Conservation (phyloP, 2,329 filamentous ascomycete species). For the Sclerotinia minor region DNA sequence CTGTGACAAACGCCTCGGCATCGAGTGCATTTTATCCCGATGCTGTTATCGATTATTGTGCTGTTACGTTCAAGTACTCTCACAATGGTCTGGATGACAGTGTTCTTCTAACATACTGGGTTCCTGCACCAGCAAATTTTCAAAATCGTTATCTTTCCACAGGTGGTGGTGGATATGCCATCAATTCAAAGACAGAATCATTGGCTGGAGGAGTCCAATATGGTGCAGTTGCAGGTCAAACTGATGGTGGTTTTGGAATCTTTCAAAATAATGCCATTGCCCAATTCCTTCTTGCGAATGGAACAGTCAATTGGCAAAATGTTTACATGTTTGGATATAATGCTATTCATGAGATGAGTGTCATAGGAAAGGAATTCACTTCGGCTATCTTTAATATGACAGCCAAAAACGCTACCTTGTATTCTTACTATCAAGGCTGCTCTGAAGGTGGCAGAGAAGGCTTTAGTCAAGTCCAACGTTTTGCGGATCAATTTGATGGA, state of each 20-base stretch:
- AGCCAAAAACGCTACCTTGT: conserved; percentile 26
- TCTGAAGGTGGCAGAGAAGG: conserved; percentile 49
- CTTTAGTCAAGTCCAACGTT: conserved; percentile 48
- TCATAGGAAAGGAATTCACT: conserved; percentile 48
- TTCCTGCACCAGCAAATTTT: conserved; percentile 47
- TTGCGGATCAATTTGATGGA: conserved; percentile 47
- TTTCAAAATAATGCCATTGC: conserved; percentile 46
- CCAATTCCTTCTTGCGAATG: conserved; percentile 45
- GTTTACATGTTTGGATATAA: conserved; percentile 46
- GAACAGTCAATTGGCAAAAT: conserved; percentile 36
- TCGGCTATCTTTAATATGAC: conserved; percentile 45
- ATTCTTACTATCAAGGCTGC: conserved; percentile 25
- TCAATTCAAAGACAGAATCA: conserved; percentile 43
- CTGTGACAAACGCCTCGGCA: conserved; percentile 42
- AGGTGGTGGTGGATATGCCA: conserved; percentile 50
- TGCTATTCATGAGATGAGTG: conserved; percentile 43
- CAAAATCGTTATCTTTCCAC: conserved; percentile 50
- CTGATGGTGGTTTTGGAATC: conserved; percentile 52
- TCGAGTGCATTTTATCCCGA: conserved; percentile 38
- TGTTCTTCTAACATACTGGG: conserved; percentile 46
- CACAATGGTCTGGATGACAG: conserved; percentile 45
- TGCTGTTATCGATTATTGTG: conserved; percentile 47
- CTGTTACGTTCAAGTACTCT: conserved; percentile 49
- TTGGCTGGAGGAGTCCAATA: conserved; percentile 48
- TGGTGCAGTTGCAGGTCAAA: conserved; percentile 51